Evolutionary conservation across 1,139 yeast species (phyloP), one percentile per base, ranked within the genome.

Genomic region (Nakaseomyces bracarensis): DNA sequence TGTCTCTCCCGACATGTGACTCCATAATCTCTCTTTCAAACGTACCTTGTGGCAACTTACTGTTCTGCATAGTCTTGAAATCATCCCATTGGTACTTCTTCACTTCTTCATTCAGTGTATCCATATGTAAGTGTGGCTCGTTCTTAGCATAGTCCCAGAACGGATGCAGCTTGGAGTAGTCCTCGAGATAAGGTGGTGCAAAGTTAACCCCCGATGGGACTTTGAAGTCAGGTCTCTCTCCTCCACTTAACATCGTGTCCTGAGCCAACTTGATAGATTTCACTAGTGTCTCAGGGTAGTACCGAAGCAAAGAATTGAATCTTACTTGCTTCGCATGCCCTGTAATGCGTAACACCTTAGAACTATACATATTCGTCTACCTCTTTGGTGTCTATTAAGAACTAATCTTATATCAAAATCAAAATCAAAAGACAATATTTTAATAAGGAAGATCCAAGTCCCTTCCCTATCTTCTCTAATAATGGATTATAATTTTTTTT

Each of bases 211-310:
- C 61, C 14, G 61, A 51, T 7, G 51, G 46, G 10, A 47, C 50
- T 29, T 43, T 50, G 43, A 54, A 50, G 23, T 44, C 39, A 19
- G 65, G 60, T 22, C 52, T 58, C 42, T 73, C 67, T 5, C 26
- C 26, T 15, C 19, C 36, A 18, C 11, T 21, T 14, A 95, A 93
- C 41, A 86, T 78, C 29, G 75, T 71, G 4, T 83, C 69, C 64
- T 89, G 96, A 1, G 96, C 82, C 40, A 82, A 72, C 53, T 83
- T 69, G 53, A 89, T 85, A 43, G 94, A 78, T 57, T 85, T 82
- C 49, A 89, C 74, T 42, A 87, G 69, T 35, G 52, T 53, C 34
- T 53, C 46, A 4, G 61, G 53, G 43, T 60, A 60, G 48, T 58
- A 60, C 43, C 54, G 55, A 18, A 10, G 26, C 16, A 5, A 20